Evolutionary conservation across 2,329 filamentous ascomycete genomes (phyloP).

Genomic region (Corinectria fuckeliana): DNA sequence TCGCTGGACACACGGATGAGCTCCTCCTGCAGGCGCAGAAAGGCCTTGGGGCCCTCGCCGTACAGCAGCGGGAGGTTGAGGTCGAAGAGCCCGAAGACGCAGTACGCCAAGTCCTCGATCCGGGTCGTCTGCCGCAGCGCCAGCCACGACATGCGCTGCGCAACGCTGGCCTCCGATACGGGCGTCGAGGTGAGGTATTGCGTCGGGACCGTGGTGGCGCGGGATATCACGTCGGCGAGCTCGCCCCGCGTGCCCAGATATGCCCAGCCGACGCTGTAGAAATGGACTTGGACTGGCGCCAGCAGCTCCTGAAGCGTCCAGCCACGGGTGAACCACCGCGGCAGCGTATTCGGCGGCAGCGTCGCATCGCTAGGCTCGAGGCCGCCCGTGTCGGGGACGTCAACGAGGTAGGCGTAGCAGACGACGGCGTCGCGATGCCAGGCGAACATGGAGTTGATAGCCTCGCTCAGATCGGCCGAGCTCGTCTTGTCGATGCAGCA

Average conservation of each 20-base stretch:
- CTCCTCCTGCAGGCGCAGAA: conserved; percentile 30
- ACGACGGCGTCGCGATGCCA: conserved; percentile 8
- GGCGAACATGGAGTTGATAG: conserved; percentile 18
- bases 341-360: neutral
- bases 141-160: conserved; percentile 16
- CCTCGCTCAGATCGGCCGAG: conserved; percentile 7
- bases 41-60: conserved; percentile 27
- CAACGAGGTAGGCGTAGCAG: conserved; percentile 13
- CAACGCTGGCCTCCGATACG: too few species aligned
- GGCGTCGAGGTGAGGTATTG: too few species aligned
- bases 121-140: conserved; percentile 20
- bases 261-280: too few species aligned
- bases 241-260: too few species aligned
- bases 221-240: too few species aligned
- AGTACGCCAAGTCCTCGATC: conserved; percentile 29
- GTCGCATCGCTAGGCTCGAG: too few species aligned
- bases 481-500: conserved; percentile 19
- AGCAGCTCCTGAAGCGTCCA: conserved; percentile 73
- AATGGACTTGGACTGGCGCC: conserved; percentile 44
- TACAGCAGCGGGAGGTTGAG: conserved; percentile 31
- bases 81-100: conserved; percentile 27
- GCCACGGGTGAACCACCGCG: conserved; percentile 47
- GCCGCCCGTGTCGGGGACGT: too few species aligned
- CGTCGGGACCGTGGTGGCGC: too few species aligned
- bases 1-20: too few species aligned